phyloP scores from a whole-genome alignment of 331 rosid species.

The Arachis monticola region DNA sequence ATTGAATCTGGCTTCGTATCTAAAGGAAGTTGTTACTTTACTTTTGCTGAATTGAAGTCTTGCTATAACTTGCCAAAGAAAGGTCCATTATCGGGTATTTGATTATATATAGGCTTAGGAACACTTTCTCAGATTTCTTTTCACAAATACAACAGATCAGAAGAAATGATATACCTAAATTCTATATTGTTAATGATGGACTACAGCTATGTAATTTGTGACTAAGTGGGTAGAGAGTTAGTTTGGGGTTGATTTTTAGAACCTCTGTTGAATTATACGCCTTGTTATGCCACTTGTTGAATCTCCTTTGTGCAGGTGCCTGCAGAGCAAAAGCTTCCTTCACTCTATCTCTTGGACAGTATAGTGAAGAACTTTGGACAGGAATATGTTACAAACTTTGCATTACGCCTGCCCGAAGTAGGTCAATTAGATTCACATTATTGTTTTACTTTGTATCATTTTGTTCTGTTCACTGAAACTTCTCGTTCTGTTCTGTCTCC shows the following conservation, averaged over 20 bases:
- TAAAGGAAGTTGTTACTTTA: neutral
- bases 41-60: too few species aligned
- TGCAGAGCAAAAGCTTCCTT: constrained; percentile 54
- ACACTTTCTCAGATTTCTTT: neutral
- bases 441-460: too few species aligned
- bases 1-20: constrained; percentile 18
- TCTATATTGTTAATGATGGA: neutral
- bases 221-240: neutral
- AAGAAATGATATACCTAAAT: neutral
- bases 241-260: constrained; percentile 10
- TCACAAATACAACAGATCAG: neutral
- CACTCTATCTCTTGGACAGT: constrained; percentile 60
- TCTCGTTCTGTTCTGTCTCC: too few species aligned
- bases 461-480: too few species aligned
- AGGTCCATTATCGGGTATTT: too few species aligned
- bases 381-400: constrained; percentile 51
- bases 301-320: constrained; percentile 6
- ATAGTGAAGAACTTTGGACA: constrained; percentile 58
- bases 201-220: neutral
- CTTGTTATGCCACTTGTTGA: too few species aligned
- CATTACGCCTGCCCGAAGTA: constrained; percentile 34
- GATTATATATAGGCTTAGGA: too few species aligned
- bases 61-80: too few species aligned
- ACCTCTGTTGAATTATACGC: too few species aligned
- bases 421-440: too few species aligned